A percentile compares a stretch with the other conserved stretches of the same genome.
Conservation (phyloP, 306 rosid genomes). For the Amphicarpaea edgeworthii region DNA sequence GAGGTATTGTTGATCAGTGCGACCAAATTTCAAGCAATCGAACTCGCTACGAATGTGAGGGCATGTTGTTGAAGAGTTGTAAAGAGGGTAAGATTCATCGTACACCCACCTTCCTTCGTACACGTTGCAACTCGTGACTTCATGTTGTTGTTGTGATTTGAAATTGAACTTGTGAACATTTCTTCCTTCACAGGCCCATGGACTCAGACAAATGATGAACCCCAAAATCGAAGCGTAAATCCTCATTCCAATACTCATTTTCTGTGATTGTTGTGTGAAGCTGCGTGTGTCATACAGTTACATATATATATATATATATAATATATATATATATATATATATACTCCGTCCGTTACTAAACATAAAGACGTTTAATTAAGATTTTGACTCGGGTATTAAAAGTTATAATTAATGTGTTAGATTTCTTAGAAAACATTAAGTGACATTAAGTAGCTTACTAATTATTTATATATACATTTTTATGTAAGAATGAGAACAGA, state of each 20-base stretch:
- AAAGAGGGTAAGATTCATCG: slow-evolving; percentile 66
- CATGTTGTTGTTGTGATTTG: background rate
- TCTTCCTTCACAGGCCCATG: background rate
- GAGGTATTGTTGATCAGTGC: slow-evolving; percentile 61
- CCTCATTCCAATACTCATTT: slow-evolving; percentile 2
- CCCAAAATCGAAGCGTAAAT: background rate
- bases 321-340: too few relatives aligned
- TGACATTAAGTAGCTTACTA: too few relatives aligned
- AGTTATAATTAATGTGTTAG: too few relatives aligned
- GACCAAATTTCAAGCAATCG: slow-evolving; percentile 64
- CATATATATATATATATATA: too few relatives aligned
- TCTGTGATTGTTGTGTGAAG: background rate
- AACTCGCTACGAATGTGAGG: slow-evolving; percentile 61
- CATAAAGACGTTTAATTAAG: too few relatives aligned
- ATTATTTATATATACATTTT: too few relatives aligned
- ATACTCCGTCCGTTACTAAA: too few relatives aligned
- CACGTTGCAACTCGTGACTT: slow-evolving; percentile 43
- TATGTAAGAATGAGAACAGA: too few relatives aligned
- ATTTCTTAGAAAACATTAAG: too few relatives aligned
- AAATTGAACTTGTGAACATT: background rate
- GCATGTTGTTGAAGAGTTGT: slow-evolving; percentile 55
- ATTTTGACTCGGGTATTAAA: too few relatives aligned
- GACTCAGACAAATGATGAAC: background rate
- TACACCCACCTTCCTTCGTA: slow-evolving; percentile 69
- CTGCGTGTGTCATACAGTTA: too few relatives aligned